Evolutionary conservation across 352 stramenopile genomes (phyloP), one percentile per base, ranked within the genome.

Genomic region (Pythium folliculosum): DNA sequence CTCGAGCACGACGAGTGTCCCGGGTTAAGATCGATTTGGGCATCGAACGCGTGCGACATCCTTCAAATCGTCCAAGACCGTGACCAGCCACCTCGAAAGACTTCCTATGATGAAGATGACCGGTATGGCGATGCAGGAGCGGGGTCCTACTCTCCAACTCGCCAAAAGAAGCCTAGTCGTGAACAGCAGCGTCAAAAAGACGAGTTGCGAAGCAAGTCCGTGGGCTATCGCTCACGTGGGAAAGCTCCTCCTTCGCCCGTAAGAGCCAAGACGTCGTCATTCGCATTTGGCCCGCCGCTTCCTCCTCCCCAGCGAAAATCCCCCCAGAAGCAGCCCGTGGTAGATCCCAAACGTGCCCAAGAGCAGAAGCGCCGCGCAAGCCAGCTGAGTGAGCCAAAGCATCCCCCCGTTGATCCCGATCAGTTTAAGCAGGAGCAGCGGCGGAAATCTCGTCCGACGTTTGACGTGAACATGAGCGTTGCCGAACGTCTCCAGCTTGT

Each of bases 161-260:
- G 53, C 13, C 67, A 63, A 0, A 76, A 74, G 19, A 87, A 81
- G 17, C 60, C 88, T 0, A 89, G 72, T 32, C 72, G 83, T 48
- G 72, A 85, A 22, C 70, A 90, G 27, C 86, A 94, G 44, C 78
- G 81, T 13, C 75, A 88, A 35, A 86, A 82, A 51, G 86, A 94
- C 35, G 84, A 91, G 62, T 64, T 88, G 3, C 74, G 86, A 51
- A 91, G 82, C 60, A 78, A 77, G n/a, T 77, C 78, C 5, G 62
- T 90, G 23, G 78, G 70, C 0, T 86, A 85, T 53, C 79, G 82
- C 21, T 89, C 84, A 2, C 77, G 84, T 54, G 71, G 61, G 16
- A 92, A 92, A 60, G 82, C 81, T 8, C 75, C 80, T 3, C 79
- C 81, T 1, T 90, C 82, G 0, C 82, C 82, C 10, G 61, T 67